Conservation (phyloP, 441 rosid genomes). For the Jatropha multifida region DNA sequence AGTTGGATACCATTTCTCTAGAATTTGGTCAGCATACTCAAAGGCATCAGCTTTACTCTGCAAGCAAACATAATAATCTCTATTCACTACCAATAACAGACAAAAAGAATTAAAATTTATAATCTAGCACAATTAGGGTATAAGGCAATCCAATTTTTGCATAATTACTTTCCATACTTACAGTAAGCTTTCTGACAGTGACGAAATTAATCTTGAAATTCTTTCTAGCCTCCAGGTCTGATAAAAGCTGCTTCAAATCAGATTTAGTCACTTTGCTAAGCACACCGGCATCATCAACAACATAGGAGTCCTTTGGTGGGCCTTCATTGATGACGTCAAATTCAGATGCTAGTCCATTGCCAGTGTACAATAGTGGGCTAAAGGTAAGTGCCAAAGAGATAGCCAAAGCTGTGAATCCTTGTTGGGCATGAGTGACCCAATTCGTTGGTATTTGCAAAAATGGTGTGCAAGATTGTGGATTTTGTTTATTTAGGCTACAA, state of each 20-base stretch:
- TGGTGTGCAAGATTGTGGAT: constrained; percentile 30
- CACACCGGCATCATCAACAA: constrained; percentile 92
- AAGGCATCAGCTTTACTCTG: constrained; percentile 99
- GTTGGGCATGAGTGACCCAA: constrained; percentile 66
- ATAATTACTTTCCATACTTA: constrained; percentile 35
- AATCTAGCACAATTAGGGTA: not conserved
- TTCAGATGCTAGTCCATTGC: constrained; percentile 79
- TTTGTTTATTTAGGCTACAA: constrained; percentile 41
- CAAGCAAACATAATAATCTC: constrained; percentile 23
- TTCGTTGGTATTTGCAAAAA: constrained; percentile 33
- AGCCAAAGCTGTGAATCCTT: constrained; percentile 79
- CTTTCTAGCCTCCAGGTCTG: constrained; percentile 92
- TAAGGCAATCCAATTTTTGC: not conserved
- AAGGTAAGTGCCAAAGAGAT: constrained; percentile 75
- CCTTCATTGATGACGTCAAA: constrained; percentile 82
- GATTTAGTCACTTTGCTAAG: constrained; percentile 79
- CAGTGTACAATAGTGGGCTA: constrained; percentile 49
- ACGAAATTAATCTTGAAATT: constrained; percentile 66
- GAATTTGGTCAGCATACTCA: constrained; percentile 94
- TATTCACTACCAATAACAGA: constrained; percentile 7
- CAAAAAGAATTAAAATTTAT: not conserved
- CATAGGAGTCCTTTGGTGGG: constrained; percentile 77
- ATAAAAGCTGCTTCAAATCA: constrained; percentile 71
- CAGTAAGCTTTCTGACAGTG: constrained; percentile 93
- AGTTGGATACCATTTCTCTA: constrained; percentile 90